Evolutionary conservation across 805 yeast species (phyloP), one percentile per base, ranked within the genome.

Genomic region (Komagataella kurtzmanii): DNA sequence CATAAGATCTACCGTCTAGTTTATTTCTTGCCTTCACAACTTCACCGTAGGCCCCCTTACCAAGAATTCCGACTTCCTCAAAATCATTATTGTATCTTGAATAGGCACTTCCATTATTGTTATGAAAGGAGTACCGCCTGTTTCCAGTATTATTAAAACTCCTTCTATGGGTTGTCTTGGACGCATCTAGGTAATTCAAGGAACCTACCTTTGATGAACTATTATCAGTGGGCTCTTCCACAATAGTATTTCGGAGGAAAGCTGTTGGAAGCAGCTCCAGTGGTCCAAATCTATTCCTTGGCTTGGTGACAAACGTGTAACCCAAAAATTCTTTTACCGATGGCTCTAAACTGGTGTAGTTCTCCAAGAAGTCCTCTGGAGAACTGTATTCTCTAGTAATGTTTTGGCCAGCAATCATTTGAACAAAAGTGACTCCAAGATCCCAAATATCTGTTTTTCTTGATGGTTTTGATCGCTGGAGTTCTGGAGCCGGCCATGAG

Each of bases 11-110:
- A 18, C 99, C 98, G 63, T 93, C 99, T 56, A 93, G 76, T 53
- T 90, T 78, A 63, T 90, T 91, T 54, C 99, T 73, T 0, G 93
- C 98, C 61, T 91, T 90, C n/a, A 93, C 97, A 7, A 93, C 99
- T 65, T 93, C 97, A 5, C 99, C 99, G 67, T 85, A 93, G 0
- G 95, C 99, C 45, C 99, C 99, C 58, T 82, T 80, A 2, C 99
- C 99, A 7, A 93, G 68, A 18, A 83, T 79, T 0, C 91, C 93
- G 47, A 88, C 85, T 62, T 93, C 99, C 65, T 93, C 99, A 65
- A 95, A 93, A 63, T 93, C 99, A 55, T 90, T 80, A 3, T 82
- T 85, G 62, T 91, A 93, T 56, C 99, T 73, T 0, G 96, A 88
- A 52, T 72, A 66, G 1, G 56, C 56, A 24, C 52, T 40, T 19